Base-by-base conservation (phyloP, 1,284 basidiomycete species). In the Pholiota adiposa region DNA sequence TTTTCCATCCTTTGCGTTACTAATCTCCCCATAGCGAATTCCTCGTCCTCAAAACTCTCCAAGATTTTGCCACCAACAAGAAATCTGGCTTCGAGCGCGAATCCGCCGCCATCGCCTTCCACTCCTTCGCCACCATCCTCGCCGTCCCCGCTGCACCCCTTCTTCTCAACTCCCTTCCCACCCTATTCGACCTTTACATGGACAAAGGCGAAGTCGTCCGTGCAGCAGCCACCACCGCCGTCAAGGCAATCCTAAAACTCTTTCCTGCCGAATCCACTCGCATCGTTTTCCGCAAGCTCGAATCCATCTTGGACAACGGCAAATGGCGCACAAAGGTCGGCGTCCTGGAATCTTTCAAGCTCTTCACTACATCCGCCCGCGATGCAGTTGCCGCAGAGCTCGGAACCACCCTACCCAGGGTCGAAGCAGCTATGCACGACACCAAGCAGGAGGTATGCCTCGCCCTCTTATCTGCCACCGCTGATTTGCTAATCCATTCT, bases 241-340 rank as follows among this genome's bases (percentile, higher is more conserved):
- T 91, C 68, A 95, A 94, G 72, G 81, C 91, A 41, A 88, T 98
- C 66, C 77, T 97, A 67, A 93, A 94, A 71, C 83, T 94, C 18
- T 86, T 89, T 58, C 94, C 96, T 23, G 88, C 94, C 3, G 93
- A 96, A 75, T 88, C 94, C 21, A 92, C 88, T 16, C 83, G 88
- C 27, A 75, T 89, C 59, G 84, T 95, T 16, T 91, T 97, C 71
- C 82, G 85, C 51, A 76, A 79, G 4, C 82, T 98, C 29, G 89
- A 92, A 72, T 79, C 79, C 36, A 85, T 93, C 58, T 76, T 98
- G 31, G 90, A 93, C 55, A 85, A 84, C 55, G 94, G 93, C 56
- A 98, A 98, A 77, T 99, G 97, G 97, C 87, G 92, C 68, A 89
- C 92, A 63, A 98, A 99, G 82, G 91, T 97, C 14, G 95, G 93